These are phyloP conservation scores for Penicillium pancosmium DNA, from an alignment of 495 filamentous ascomycete species.

Conservation along the genomic window DNA sequence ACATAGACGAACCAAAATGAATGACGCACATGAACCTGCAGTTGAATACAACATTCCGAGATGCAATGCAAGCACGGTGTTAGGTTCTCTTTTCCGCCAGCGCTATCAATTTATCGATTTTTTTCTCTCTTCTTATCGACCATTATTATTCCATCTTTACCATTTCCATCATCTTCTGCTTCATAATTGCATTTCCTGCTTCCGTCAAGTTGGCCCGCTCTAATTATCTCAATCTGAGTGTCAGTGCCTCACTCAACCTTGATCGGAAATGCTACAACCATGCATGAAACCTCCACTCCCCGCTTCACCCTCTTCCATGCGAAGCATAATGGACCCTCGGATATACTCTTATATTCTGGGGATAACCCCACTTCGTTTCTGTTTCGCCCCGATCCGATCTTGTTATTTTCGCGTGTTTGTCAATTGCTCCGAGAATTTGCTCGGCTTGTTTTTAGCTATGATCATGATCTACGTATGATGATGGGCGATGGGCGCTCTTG, in stretches of 20 bases:
- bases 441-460: conserved; percentile 1
- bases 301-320: background rate
- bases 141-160: conserved; percentile 4
- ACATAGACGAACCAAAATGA: conserved; percentile 38
- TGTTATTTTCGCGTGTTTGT: conserved; percentile 1
- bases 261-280: background rate
- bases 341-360: background rate
- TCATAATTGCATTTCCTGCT: conserved; percentile 3
- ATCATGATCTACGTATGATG: background rate
- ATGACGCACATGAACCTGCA: conserved; percentile 31
- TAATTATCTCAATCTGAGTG: background rate
- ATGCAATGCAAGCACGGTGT: conserved; percentile 36
- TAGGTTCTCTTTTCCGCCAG: conserved; percentile 27
- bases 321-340: background rate
- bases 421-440: background rate
- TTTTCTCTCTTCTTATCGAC: background rate
- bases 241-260: background rate
- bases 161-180: conserved; percentile 3
- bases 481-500: conserved; percentile 2
- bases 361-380: background rate
- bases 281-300: background rate
- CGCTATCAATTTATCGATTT: conserved; percentile 1
- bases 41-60: conserved; percentile 30
- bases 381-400: background rate
- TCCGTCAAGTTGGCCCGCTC: background rate